Percentiles rank a stretch among this genome's conserved stretches.
phyloP scores from a whole-genome alignment of 768 basidiomycete species.

The Serendipita sp. region DNA sequence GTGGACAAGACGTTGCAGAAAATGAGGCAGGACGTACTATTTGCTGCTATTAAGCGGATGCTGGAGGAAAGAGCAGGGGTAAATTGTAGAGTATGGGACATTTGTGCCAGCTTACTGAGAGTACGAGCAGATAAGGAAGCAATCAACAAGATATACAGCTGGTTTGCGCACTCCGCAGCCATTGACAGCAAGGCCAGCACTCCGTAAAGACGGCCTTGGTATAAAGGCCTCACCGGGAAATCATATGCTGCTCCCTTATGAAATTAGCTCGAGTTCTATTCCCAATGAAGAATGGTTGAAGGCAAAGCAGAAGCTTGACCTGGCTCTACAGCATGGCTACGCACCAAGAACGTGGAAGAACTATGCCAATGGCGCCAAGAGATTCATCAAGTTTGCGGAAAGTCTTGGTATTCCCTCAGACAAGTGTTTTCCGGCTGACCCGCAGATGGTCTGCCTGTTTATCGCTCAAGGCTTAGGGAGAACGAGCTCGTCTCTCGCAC shows the following conservation, averaged over 20 bases:
- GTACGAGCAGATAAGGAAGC: too few relatives aligned
- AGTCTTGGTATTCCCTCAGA: neutral
- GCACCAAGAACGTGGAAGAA: neutral
- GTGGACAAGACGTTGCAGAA: too few relatives aligned
- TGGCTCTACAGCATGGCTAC: neutral
- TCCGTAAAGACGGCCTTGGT: constrained; percentile 13
- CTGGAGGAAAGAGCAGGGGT: too few relatives aligned
- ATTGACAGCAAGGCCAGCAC: neutral
- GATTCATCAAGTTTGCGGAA: neutral
- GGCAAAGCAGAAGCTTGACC: neutral
- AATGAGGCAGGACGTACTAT: too few relatives aligned
- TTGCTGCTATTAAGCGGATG: too few relatives aligned
- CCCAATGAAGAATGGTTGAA: too few relatives aligned
- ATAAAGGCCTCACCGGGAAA: constrained; percentile 27
- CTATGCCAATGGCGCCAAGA: neutral
- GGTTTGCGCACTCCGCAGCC: too few relatives aligned
- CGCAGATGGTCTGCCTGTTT: neutral
- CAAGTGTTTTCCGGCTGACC: neutral
- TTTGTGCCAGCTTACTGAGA: too few relatives aligned
- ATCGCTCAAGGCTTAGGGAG: neutral
- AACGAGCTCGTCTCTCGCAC: neutral
- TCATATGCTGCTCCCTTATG: constrained; percentile 23
- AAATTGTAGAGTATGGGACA: too few relatives aligned
- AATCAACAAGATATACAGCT: too few relatives aligned
- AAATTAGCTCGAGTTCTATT: constrained; percentile 3